phyloP scores from a whole-genome alignment of 306 rosid genomes.

The Datisca glomerata region DNA sequence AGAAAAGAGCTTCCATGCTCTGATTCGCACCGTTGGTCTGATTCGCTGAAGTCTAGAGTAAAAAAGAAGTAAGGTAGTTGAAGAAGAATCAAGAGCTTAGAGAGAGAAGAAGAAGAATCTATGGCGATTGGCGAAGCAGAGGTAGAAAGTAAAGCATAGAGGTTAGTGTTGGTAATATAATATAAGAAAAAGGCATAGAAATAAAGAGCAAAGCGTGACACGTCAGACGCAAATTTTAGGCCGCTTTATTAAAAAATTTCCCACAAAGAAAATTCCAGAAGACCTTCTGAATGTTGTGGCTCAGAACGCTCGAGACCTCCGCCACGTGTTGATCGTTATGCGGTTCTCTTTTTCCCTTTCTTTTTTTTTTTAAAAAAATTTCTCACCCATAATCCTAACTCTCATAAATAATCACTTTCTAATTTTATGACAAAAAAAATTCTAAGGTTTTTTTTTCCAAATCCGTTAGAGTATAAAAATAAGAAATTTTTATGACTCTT shows the following conservation, averaged over 20 bases:
- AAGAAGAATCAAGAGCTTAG: constrained; percentile 1
- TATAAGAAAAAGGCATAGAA: constrained; percentile 1
- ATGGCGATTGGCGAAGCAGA: constrained; percentile 3
- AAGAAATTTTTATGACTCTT: too few species aligned
- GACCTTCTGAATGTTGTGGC: constrained; percentile 45
- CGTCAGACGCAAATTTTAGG: constrained; percentile 20
- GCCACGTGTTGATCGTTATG: constrained; percentile 39
- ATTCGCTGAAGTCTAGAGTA: not conserved
- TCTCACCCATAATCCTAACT: too few species aligned
- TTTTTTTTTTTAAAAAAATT: too few species aligned
- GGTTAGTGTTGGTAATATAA: not conserved
- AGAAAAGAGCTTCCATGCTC: not conserved
- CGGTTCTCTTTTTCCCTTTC: not conserved
- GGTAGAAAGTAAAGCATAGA: constrained; percentile 6
- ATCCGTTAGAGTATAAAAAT: too few species aligned
- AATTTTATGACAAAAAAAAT: too few species aligned
- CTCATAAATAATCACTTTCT: too few species aligned
- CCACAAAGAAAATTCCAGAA: constrained; percentile 43
- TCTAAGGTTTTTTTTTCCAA: too few species aligned
- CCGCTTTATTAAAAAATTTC: not conserved
- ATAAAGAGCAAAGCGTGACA: constrained; percentile 26
- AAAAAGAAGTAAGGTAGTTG: not conserved
- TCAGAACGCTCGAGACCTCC: constrained; percentile 22
- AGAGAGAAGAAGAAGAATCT: constrained; percentile 7
- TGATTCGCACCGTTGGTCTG: not conserved